Evolutionary conservation across 495 filamentous ascomycete genomes (phyloP).

Genomic region (Letharia lupina): DNA sequence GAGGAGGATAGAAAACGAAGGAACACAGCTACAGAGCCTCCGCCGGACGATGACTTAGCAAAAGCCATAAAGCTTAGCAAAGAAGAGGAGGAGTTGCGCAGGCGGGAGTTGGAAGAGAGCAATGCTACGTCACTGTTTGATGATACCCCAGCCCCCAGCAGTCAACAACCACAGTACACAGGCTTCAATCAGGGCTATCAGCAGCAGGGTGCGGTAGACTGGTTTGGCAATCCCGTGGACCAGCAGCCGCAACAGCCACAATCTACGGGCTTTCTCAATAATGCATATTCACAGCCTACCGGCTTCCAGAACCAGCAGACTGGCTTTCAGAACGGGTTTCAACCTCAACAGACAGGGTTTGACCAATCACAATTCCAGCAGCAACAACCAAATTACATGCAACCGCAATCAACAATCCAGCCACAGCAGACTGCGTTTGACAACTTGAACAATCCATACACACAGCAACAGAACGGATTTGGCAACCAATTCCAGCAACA

Average conservation of each 20-base stretch:
- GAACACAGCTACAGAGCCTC: conserved; percentile 42
- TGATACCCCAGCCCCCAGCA: conserved; percentile 55
- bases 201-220: conserved; percentile 90
- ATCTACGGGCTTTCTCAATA: conserved; percentile 76
- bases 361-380: conserved; percentile 51
- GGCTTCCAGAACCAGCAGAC: conserved; percentile 56
- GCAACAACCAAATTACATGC: conserved; percentile 46
- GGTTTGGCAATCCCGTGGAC: conserved; percentile 87
- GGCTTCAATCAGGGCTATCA: conserved; percentile 94
- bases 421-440: conserved; percentile 67
- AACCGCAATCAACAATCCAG: conserved; percentile 47
- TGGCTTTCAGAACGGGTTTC: conserved; percentile 57
- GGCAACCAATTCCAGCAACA: conserved; percentile 43
- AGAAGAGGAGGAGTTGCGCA: conserved; percentile 85
- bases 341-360: conserved; percentile 54
- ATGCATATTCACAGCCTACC: conserved; percentile 68
- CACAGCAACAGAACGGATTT: conserved; percentile 45
- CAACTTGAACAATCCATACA: conserved; percentile 58
- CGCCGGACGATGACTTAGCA: conserved; percentile 69
- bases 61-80: conserved; percentile 95
- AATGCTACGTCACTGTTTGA: conserved; percentile 86
- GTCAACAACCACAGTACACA: conserved; percentile 64
- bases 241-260: conserved; percentile 59
- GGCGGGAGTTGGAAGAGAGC: conserved; percentile 79
- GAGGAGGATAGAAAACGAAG: conserved; percentile 79